Base-by-base conservation (phyloP, 2,329 filamentous ascomycete species). In the Phoma sp. region DNA sequence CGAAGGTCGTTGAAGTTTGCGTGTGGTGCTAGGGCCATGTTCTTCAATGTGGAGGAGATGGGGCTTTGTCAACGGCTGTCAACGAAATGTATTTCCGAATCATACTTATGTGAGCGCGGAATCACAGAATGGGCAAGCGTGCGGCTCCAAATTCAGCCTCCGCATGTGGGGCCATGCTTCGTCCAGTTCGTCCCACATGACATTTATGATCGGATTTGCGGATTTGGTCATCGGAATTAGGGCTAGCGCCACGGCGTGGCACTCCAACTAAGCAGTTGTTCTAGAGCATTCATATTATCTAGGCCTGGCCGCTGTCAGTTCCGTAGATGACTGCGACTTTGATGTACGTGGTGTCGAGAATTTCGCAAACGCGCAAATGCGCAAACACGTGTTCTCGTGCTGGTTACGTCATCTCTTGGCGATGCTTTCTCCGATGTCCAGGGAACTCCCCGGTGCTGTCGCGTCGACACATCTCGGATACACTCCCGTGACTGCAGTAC, bases 41-140 rank as follows among this genome's bases (percentile, higher is more conserved):
- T 32, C 9, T 29, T 36, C 7, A 5, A 49, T 46, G 51, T 54
- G 51, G 51, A 54, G 45, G 45, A 47, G 12, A 46, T 47, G 47
- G 46, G 42, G 46, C 34, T 38, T 56, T 39, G 26, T 42, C 14
- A 30, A 47, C 12, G 18, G 10, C 33, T 21, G n/a, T 47, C 30
- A 33, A 30, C 23, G 9, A 34, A 26, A 2, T 32, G 29, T 42
- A 42, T 47, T 42, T 50, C 40, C 37, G 40, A 40, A 28, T 21
- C 40, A 14, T 42, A 10, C 23, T 55, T 50, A 42, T 29, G 46
- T 37, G 40, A 50, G 29, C 29, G 18, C 18, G 23, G 30, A 38
- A 47, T 38, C 25, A 42, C 42, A 36, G 42, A 20, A 34, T 33
- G 32, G 38, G 11, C 15, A 32, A 43, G 12, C 20, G 10, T 33